Percentiles rank a stretch among this genome's conserved stretches.
Evolutionary conservation across 2,329 filamentous ascomycete species (phyloP).

Genomic region (Fusarium bactridioides): DNA sequence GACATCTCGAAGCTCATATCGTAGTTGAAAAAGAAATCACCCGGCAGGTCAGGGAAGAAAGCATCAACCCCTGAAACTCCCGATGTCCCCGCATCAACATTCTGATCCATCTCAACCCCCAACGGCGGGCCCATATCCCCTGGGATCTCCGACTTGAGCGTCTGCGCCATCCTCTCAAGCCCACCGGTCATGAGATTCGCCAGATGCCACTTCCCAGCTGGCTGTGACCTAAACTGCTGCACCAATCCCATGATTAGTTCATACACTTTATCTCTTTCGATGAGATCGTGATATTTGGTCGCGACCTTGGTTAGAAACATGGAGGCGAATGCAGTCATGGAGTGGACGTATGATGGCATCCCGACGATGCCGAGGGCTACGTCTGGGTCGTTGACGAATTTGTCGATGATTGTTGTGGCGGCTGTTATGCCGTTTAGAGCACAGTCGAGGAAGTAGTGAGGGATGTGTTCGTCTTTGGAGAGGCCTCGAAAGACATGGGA

Average conservation of each 20-base stretch:
- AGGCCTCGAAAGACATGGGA: slow-evolving; percentile 50
- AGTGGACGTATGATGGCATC: slow-evolving; percentile 59
- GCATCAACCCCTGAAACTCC: slow-evolving; percentile 6
- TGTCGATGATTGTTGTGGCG: slow-evolving; percentile 52
- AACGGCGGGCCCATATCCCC: not conserved
- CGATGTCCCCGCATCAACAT: not conserved
- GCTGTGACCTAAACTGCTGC: slow-evolving; percentile 48
- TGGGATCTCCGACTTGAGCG: not conserved
- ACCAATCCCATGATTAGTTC: slow-evolving; percentile 49
- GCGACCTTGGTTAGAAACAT: slow-evolving; percentile 58
- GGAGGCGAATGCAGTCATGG: slow-evolving; percentile 61
- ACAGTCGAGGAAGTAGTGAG: slow-evolving; percentile 42
- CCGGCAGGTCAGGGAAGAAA: slow-evolving; percentile 23
- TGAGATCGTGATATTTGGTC: slow-evolving; percentile 50
- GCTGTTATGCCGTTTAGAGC: slow-evolving; percentile 43
- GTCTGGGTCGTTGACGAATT: slow-evolving; percentile 51
- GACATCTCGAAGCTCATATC: slow-evolving; percentile 21
- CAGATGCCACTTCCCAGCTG: slow-evolving; percentile 54
- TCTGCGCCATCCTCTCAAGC: slow-evolving; percentile 43
- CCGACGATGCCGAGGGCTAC: slow-evolving; percentile 49
- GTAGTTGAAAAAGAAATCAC: slow-evolving; percentile 26
- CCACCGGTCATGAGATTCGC: slow-evolving; percentile 55
- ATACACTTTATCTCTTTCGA: slow-evolving; percentile 48
- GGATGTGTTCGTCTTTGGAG: slow-evolving; percentile 39
- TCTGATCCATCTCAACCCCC: not conserved